Percentiles rank a stretch among this genome's conserved stretches.
phyloP scores from a whole-genome alignment of 352 stramenopile species.

The Globisporangium cylindrosporum region DNA sequence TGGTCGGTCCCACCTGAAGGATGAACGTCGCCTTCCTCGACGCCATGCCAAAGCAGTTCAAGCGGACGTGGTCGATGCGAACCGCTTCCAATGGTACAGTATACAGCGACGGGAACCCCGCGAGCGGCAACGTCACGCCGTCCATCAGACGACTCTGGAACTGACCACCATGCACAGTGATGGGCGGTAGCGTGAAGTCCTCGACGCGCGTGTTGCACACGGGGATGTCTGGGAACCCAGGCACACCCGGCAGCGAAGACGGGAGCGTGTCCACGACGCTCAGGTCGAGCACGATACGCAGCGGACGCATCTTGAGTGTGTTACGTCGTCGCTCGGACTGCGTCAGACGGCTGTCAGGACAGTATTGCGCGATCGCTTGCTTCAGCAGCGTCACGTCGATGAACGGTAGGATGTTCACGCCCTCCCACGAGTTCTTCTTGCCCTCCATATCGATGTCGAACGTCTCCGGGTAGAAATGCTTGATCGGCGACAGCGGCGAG shows the following conservation, averaged over 20 bases:
- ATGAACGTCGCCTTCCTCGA: slow-evolving; percentile 79
- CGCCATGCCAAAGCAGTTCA: slow-evolving; percentile 96
- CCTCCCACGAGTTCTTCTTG: slow-evolving; percentile 97
- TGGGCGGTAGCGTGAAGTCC: slow-evolving; percentile 50
- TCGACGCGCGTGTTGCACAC: slow-evolving; percentile 65
- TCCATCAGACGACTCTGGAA: slow-evolving; percentile 79
- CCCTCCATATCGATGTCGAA: slow-evolving; percentile 87
- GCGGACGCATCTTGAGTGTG: slow-evolving; percentile 53
- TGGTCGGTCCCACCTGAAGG: slow-evolving; percentile 43
- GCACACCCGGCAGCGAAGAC: slow-evolving; percentile 59
- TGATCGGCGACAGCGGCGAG: slow-evolving; percentile 93
- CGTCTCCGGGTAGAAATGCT: slow-evolving; percentile 91
- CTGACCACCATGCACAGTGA: slow-evolving; percentile 38
- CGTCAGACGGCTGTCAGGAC: slow-evolving; percentile 89
- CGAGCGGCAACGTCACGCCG: slow-evolving; percentile 64
- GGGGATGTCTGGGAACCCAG: slow-evolving; percentile 61
- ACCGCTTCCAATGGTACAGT: slow-evolving; percentile 50
- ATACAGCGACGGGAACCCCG: slow-evolving; percentile 78
- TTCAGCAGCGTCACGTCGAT: slow-evolving; percentile 94
- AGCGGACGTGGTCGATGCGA: slow-evolving; percentile 58
- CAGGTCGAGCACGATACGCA: slow-evolving; percentile 87
- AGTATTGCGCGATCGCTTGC: slow-evolving; percentile 90
- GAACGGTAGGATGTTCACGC: slow-evolving; percentile 98
- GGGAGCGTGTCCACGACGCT: slow-evolving; percentile 60
- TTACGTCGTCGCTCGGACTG: slow-evolving; percentile 91